Evolutionary conservation across 2,329 filamentous ascomycete species (phyloP).

Genomic region (Plenodomus lindquistii): DNA sequence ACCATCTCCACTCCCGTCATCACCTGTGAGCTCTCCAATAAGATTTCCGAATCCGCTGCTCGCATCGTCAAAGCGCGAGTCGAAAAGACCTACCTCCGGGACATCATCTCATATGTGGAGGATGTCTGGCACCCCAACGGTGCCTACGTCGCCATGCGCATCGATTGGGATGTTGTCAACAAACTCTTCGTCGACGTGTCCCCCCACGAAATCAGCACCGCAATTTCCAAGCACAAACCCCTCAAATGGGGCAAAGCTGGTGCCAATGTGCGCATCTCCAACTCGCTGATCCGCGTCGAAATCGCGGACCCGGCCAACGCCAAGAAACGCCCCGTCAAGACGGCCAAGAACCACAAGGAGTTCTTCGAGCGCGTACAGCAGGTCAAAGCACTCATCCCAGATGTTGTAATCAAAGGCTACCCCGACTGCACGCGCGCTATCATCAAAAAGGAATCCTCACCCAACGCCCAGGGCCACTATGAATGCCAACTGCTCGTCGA

Average conservation of each 20-base stretch:
- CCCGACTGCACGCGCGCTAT: slow-evolving; percentile 83
- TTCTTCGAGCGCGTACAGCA: slow-evolving; percentile 80
- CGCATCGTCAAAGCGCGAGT: slow-evolving; percentile 90
- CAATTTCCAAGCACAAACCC: slow-evolving; percentile 81
- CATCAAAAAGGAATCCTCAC: slow-evolving; percentile 76
- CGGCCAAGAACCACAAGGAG: slow-evolving; percentile 56
- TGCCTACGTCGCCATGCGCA: slow-evolving; percentile 76
- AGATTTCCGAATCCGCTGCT: slow-evolving; percentile 75
- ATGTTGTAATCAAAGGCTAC: slow-evolving; percentile 88
- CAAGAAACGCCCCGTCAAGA: slow-evolving; percentile 35
- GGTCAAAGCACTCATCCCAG: slow-evolving; percentile 78
- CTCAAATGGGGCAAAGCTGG: slow-evolving; percentile 73
- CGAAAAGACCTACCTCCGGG: slow-evolving; percentile 89
- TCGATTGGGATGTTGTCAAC: slow-evolving; percentile 78
- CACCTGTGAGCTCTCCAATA: slow-evolving; percentile 79
- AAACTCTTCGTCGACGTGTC: slow-evolving; percentile 81
- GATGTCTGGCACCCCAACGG: slow-evolving; percentile 82
- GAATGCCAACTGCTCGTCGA: slow-evolving; percentile 72
- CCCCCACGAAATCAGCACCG: slow-evolving; percentile 71
- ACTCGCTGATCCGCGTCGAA: slow-evolving; percentile 69
- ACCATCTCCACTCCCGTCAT: slow-evolving; percentile 94
- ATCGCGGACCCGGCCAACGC: slow-evolving; percentile 56
- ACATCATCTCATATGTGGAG: slow-evolving; percentile 79
- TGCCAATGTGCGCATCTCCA: slow-evolving; percentile 52
- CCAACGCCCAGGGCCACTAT: slow-evolving; percentile 66